These are phyloP conservation scores for Lecanosticta acicola DNA, from an alignment of 2,329 filamentous ascomycete genomes.

Conservation along the genomic window DNA sequence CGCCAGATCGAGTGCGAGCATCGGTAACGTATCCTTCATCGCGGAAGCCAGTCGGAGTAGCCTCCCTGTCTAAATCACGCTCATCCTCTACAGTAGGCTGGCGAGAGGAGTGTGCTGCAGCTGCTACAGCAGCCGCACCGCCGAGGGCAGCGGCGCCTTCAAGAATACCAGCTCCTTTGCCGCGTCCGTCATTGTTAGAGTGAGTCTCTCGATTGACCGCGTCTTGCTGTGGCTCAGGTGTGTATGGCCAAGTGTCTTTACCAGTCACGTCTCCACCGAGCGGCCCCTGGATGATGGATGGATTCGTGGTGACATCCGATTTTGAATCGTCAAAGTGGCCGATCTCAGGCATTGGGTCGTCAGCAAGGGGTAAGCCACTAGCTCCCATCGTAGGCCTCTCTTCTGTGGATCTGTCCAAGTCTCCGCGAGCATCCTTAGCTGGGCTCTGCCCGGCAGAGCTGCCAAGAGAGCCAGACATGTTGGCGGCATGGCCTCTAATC, in stretches of 20 bases:
- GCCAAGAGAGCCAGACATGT: constrained; percentile 24
- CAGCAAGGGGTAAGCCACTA: constrained; percentile 62
- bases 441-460: constrained; percentile 38
- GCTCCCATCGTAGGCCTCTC: constrained; percentile 54
- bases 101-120: constrained; percentile 29
- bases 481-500: constrained; percentile 39
- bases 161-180: constrained; percentile 15
- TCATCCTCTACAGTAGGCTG: constrained; percentile 32
- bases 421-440: constrained; percentile 42
- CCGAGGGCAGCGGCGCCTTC: constrained; percentile 25
- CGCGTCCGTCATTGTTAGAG: constrained; percentile 12
- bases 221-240: constrained; percentile 25
- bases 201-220: constrained; percentile 13
- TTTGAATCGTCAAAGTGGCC: constrained; percentile 57
- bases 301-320: constrained; percentile 73
- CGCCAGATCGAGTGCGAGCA: constrained; percentile 46
- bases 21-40: constrained; percentile 93
- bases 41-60: constrained; percentile 56
- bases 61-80: constrained; percentile 20
- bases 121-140: constrained; percentile 24
- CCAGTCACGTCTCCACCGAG: constrained; percentile 56
- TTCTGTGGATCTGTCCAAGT: constrained; percentile 28
- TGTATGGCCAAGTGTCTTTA: constrained; percentile 38
- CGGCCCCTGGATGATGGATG: constrained; percentile 73
- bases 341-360: constrained; percentile 71